Conservation (phyloP, 2,329 filamentous ascomycete genomes). For the Purpureocillium lavendulum region DNA sequence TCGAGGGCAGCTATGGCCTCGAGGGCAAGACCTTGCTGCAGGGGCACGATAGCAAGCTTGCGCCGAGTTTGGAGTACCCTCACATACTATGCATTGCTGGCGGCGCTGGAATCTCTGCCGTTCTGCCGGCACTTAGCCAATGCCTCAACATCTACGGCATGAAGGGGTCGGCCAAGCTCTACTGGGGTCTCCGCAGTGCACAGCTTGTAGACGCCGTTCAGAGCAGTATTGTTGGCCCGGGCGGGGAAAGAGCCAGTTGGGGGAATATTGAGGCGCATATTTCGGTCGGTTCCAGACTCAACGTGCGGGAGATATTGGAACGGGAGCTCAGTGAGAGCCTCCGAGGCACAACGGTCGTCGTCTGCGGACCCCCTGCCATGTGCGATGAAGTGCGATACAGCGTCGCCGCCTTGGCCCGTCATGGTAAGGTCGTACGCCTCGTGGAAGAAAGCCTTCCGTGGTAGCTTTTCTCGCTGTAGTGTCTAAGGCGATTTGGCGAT, state of each 20-base stretch:
- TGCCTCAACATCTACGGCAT: slow-evolving; percentile 6
- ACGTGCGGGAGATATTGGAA: slow-evolving; percentile 15
- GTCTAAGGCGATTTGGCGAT: too few species aligned
- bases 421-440: slow-evolving; percentile 13
- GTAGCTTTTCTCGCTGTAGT: background rate
- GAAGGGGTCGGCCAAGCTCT: slow-evolving; percentile 17
- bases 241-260: slow-evolving; percentile 10
- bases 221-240: slow-evolving; percentile 11
- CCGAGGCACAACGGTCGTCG: slow-evolving; percentile 17
- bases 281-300: slow-evolving; percentile 17
- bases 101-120: background rate
- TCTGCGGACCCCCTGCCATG: slow-evolving; percentile 20
- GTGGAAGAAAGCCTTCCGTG: slow-evolving; percentile 13
- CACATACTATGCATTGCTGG: background rate
- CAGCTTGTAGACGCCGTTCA: slow-evolving; percentile 17
- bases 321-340: slow-evolving; percentile 12
- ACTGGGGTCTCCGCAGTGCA: slow-evolving; percentile 17
- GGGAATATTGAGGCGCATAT: slow-evolving; percentile 18
- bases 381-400: slow-evolving; percentile 18
- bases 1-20: slow-evolving; percentile 20
- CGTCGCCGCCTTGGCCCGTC: slow-evolving; percentile 14
- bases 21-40: slow-evolving; percentile 12
- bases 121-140: background rate
- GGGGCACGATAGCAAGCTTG: slow-evolving; percentile 9
- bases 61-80: slow-evolving; percentile 6